Evolutionary conservation across 2,329 filamentous ascomycete species (phyloP).

Genomic region (Botrytis fabae): DNA sequence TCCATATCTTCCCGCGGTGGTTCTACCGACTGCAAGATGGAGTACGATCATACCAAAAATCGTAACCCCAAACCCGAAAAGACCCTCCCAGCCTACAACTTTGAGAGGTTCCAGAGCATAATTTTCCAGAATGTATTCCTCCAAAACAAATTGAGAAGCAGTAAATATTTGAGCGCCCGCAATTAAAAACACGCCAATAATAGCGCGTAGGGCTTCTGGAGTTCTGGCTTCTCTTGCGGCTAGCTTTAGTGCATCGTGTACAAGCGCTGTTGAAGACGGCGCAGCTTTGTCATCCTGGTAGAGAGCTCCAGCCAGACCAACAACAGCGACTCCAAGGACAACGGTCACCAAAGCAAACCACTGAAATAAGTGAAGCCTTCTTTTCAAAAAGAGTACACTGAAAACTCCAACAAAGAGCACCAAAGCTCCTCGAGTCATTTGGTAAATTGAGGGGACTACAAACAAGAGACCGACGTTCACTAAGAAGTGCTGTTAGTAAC

Average conservation of each 20-base stretch:
- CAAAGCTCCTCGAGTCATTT: slow-evolving; percentile 94
- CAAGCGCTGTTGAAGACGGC: slow-evolving; percentile 43
- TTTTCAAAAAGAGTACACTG: slow-evolving; percentile 84
- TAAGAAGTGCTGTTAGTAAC: slow-evolving; percentile 45
- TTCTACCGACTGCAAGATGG: slow-evolving; percentile 74
- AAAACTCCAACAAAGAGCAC: slow-evolving; percentile 96
- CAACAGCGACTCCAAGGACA: slow-evolving; percentile 81
- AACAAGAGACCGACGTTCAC: slow-evolving; percentile 97
- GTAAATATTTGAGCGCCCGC: slow-evolving; percentile 96
- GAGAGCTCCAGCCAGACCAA: slow-evolving; percentile 85
- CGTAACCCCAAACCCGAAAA: slow-evolving; percentile 86
- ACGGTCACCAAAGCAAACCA: slow-evolving; percentile 89
- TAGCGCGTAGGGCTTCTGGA: slow-evolving; percentile 63
- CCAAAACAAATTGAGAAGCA: slow-evolving; percentile 91
- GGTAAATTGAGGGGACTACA: slow-evolving; percentile 94
- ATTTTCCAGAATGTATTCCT: slow-evolving; percentile 86
- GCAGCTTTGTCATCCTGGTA: slow-evolving; percentile 58
- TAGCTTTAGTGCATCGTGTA: slow-evolving; percentile 46
- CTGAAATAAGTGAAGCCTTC: slow-evolving; percentile 81
- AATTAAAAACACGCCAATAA: slow-evolving; percentile 86
- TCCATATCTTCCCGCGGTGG: slow-evolving; percentile 70
- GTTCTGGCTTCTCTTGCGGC: slow-evolving; percentile 46
- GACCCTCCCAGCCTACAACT: slow-evolving; percentile 93
- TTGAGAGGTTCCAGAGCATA: slow-evolving; percentile 74
- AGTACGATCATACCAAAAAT: slow-evolving; percentile 75